Base-by-base conservation (phyloP, 75 land plant genomes). In the Pinus taeda region DNA sequence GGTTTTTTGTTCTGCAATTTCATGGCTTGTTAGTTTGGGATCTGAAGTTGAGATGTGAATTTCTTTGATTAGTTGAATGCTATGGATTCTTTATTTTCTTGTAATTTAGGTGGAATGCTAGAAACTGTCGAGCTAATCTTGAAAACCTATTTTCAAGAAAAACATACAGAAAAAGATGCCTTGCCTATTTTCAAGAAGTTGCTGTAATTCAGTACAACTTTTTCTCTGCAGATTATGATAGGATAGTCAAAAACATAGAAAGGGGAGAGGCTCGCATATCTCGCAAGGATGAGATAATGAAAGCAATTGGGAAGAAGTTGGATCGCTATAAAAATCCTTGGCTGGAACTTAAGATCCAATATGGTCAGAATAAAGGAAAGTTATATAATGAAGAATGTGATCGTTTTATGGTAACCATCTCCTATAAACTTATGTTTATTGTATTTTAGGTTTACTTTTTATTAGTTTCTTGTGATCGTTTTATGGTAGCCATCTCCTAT, bases 301-400 rank as follows among this genome's bases (percentile, higher is more conserved):
- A 89, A 84, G 94, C 98, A 15, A 91, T 97, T 81, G 93, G 93
- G 59, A 97, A 97, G 88, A 97, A 97, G 78, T 74, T 97, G 84
- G 99, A 92, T 78, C 88, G 98, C 59, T 97, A 97, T 64, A 93
- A 94, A 77, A 97, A 97, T 79, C 98, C 99, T 24, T 97, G 99
- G 99, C 80, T 90, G 77, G 99, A 97, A 61, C 79, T 97, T 45
- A 94, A 91, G 81, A 91, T 97, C 59, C 99, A 97, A 66, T 97
- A 97, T 83, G 99, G 99, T 14, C 99, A 97, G 79, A 97, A 97
- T 79, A 97, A 97, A 83, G 99, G 99, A 63, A 97, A 97, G 79
- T 76, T 97, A 63, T 97, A 97, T 81, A 97, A 95, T 84, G 99
- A 97, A 85, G 99, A 97, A 83, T 97, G 98, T 76, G 99, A 97